Base-by-base conservation (phyloP, 352 stramenopile species). In the Globisporangium spinosum region DNA sequence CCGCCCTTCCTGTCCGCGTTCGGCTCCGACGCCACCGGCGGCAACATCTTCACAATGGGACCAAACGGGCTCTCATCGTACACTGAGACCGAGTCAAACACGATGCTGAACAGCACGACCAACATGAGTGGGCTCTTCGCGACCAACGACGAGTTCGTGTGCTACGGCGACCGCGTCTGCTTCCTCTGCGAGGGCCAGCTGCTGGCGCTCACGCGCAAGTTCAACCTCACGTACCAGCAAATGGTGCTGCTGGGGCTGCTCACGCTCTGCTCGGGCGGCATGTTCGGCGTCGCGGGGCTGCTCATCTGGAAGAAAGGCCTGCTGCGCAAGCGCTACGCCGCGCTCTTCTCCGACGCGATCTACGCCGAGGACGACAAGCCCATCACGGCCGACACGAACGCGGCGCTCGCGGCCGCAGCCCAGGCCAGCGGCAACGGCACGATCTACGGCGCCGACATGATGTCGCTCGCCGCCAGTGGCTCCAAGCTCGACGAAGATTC, bases 171-270 rank as follows among this genome's bases (percentile, higher is more conserved):
- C 63, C 85, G 81, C 60, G 58, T 93, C 10, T 87, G 76, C 43
- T 82, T 93, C 60, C 71, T 93, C 17, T 91, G 85, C 65, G 85
- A 93, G 55, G 85, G 85, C 17, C 85, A 93, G 60, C 62, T 93
- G 12, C 73, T 93, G 0, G 80, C 85, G 20, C 70, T 93, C 17
- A 85, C 82, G 8, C 81, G 73, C 61, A 90, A 90, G 64, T 85
- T 90, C 54, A 93, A 93, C 62, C 64, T 93, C n/a, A 87, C 81
- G 55, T 91, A 91, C 67, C 61, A 87, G 59, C 85, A 91, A 76
- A 87, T 91, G 81, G 78, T 77, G 53, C 58, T 89, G 25, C 59
- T 93, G 6, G 79, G 73, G 12, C 69, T 81, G 27, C 77, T 77
- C 23, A 90, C 85, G 22, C 62, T 90, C 15, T 68, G 71, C 8